Base-by-base conservation (phyloP, 805 yeast genomes). In the Candida palmyrensis region DNA sequence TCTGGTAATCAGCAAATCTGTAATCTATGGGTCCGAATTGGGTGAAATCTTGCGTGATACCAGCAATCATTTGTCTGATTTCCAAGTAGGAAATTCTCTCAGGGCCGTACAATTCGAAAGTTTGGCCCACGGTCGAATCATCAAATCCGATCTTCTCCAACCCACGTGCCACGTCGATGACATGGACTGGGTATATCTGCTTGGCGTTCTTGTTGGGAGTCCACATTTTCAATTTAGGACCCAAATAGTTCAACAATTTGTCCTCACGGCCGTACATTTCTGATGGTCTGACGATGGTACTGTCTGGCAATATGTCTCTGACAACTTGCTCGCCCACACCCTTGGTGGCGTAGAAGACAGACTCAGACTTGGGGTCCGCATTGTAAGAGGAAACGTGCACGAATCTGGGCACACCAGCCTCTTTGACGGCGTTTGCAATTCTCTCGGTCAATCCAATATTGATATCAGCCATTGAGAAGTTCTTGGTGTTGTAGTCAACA, bases 201-300 rank as follows among this genome's bases (percentile, higher is more conserved):
- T 82, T 82, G 42, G 74, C 71, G 55, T 76, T 73, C 51, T 72
- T 70, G 56, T 82, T 74, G 32, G 84, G 77, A 35, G 83, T 75
- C 64, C 79, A 75, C 59, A 81, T 73, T 47, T 73, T 68, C 49
- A 46, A 72, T 68, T 48, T 71, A 55, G 58, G 76, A 38, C 83
- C 57, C 54, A 75, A 59, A 51, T 70, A 69, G 59, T 77, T 79
- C 47, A 85, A 65, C 51, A 86, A 75, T 40, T 72, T 65, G 55
- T 82, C 88, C 53, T 80, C 82, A 49, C 79, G 67, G 20, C 92
- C 92, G 51, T 62, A 85, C 75, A 84, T 71, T 31, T 84, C 85
- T 16, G 82, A 77, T 5, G 95, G 95, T 58, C 95, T 77, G 19
- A 85, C 92, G 48, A 86, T 84, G 13, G 95, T 85, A 30, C 85